These are phyloP conservation scores for Avena atlantica DNA, from an alignment of 176 grass and related monocot species.

Conservation along the genomic window DNA sequence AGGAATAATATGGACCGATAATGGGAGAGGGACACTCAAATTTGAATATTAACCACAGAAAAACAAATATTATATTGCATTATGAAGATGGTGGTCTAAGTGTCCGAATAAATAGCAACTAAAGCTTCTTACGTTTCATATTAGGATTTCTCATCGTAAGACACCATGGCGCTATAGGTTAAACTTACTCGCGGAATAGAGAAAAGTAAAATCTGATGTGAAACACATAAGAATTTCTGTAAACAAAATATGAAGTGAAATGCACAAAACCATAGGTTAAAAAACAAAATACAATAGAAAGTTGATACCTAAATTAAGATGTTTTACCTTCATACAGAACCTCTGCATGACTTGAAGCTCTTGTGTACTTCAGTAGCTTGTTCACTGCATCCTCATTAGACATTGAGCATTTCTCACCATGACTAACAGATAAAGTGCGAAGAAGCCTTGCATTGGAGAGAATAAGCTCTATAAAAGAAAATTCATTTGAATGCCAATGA, in stretches of 20 bases:
- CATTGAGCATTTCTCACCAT: background rate
- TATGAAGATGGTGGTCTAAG: background rate
- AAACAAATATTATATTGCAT: background rate
- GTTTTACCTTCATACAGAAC: background rate
- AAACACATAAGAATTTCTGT: background rate
- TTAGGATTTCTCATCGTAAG: background rate
- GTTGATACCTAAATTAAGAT: background rate
- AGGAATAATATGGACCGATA: background rate
- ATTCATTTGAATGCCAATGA: slow-evolving; percentile 39
- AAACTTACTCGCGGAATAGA: background rate
- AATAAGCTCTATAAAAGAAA: slow-evolving; percentile 44
- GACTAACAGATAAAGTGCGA: slow-evolving; percentile 15
- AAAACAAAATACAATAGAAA: background rate
- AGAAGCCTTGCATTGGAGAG: slow-evolving; percentile 39
- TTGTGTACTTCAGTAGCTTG: slow-evolving; percentile 6
- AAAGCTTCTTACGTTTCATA: background rate
- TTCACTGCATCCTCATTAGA: background rate
- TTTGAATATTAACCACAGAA: background rate
- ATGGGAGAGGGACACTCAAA: background rate
- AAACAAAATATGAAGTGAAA: background rate
- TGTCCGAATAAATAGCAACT: background rate
- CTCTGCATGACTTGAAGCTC: background rate
- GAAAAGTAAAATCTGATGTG: background rate
- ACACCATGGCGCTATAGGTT: background rate
- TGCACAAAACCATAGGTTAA: background rate